A percentile compares a stretch with the other conserved stretches of the same genome.
These are phyloP conservation scores for Sequoiadendron giganteum DNA, from an alignment of 75 land plant genomes.

Conservation along the genomic window DNA sequence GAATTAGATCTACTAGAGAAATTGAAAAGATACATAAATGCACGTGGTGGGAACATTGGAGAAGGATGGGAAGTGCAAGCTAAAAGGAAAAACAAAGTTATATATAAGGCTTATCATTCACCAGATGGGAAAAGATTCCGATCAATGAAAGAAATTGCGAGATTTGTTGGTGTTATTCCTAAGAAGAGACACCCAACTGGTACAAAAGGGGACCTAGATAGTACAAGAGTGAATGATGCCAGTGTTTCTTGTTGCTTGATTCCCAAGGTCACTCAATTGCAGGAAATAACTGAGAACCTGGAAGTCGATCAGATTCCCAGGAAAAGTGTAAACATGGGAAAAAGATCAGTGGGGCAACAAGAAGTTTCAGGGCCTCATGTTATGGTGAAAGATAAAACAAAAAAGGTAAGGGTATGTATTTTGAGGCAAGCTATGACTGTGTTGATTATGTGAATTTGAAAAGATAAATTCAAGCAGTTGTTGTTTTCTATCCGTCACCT, in stretches of 20 bases:
- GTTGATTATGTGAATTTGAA: neutral
- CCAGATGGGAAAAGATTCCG: conserved; percentile 12
- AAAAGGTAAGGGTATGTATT: conserved; percentile 5
- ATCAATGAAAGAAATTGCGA: conserved; percentile 8
- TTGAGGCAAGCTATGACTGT: conserved; percentile 2
- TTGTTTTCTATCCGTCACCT: neutral
- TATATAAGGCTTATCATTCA: conserved; percentile 6
- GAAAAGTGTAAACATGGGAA: neutral
- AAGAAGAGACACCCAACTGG: neutral
- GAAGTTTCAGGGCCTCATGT: neutral
- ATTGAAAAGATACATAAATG: neutral
- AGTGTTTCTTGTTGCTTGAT: neutral
- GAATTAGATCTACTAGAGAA: neutral
- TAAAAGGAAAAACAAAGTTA: neutral
- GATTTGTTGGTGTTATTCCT: conserved; percentile 1
- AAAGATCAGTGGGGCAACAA: neutral
- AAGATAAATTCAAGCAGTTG: neutral
- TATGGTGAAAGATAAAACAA: neutral
- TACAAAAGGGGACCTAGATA: neutral
- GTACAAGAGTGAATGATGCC: neutral
- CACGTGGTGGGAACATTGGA: neutral
- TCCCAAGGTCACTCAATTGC: neutral
- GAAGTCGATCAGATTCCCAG: neutral
- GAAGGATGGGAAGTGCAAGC: conserved; percentile 11
- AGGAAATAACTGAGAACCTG: neutral